Evolutionary conservation across 169 alveolate genomes (phyloP).

Genomic region (Perkinsus olseni): DNA sequence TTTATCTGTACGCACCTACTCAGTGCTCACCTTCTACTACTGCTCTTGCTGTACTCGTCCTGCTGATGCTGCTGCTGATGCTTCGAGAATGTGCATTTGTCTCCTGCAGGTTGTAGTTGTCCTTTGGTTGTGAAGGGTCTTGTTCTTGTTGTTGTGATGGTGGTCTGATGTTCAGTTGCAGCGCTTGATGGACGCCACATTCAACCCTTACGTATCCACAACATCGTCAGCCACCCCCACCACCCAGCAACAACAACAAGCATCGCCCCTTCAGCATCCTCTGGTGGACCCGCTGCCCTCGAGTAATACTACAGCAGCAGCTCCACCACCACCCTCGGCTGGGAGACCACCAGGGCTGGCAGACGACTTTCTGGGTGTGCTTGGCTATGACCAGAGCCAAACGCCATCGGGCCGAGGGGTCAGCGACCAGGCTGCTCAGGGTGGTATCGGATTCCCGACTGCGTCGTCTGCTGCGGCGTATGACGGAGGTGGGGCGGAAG

Average conservation of each 20-base stretch:
- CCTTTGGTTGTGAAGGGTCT: no score
- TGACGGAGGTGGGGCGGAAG: neutral
- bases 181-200: neutral
- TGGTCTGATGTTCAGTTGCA: neutral
- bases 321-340: neutral
- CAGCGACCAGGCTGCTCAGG: neutral
- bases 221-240: neutral
- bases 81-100: no score
- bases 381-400: neutral
- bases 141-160: no score
- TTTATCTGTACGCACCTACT: no score
- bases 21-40: no score
- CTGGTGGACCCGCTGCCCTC: neutral
- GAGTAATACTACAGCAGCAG: neutral
- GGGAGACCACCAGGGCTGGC: neutral
- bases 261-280: neutral
- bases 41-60: no score
- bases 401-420: neutral
- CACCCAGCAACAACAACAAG: neutral
- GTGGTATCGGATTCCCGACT: neutral
- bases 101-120: no score
- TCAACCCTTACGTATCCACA: neutral
- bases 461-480: neutral
- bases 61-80: no score
- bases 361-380: neutral